Conservation (phyloP, 495 filamentous ascomycete species). For the Neurospora sp. region DNA sequence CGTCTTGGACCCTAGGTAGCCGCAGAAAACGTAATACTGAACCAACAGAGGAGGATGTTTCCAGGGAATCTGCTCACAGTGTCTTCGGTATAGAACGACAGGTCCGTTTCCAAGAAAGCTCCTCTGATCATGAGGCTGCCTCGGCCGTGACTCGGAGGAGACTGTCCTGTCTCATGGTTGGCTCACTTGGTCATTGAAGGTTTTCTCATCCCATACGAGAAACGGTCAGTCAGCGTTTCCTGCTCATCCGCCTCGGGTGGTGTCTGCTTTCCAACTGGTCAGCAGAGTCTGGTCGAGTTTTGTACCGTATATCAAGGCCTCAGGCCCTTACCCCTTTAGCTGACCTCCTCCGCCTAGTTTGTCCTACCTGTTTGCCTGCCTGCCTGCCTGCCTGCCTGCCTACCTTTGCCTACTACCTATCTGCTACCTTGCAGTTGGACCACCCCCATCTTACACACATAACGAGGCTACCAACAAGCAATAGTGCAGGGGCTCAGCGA, state of each 20-base stretch:
- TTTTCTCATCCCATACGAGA: background rate
- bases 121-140: background rate
- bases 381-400: background rate
- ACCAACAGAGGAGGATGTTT: background rate
- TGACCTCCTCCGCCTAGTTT: background rate
- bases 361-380: background rate
- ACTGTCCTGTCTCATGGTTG: background rate
- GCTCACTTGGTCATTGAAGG: background rate
- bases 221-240: background rate
- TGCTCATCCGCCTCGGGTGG: background rate
- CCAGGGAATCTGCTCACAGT: background rate
- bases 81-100: background rate
- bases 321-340: background rate
- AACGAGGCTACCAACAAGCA: background rate
- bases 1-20: background rate
- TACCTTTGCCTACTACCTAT: background rate
- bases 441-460: background rate
- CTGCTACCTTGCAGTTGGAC: background rate
- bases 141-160: background rate
- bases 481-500: background rate
- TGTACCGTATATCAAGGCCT: background rate
- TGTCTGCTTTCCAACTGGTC: background rate
- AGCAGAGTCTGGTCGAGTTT: background rate
- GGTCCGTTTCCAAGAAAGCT: background rate
- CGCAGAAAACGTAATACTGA: background rate